Evolutionary conservation across 1,139 yeast genomes (phyloP).

Genomic region (Scheffersomyces insectosa): DNA sequence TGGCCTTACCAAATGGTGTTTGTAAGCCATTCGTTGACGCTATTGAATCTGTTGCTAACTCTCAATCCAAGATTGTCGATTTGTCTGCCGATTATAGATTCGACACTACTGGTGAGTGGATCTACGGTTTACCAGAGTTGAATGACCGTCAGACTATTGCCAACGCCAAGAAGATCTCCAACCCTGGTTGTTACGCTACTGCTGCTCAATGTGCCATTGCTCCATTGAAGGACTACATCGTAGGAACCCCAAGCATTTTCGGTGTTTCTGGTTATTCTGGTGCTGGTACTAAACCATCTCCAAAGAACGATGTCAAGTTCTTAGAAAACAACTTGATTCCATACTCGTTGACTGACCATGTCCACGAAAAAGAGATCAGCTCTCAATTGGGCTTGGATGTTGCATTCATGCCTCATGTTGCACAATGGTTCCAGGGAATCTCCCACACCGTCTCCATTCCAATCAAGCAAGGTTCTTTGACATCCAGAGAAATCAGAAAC

Average conservation of each 20-base stretch:
- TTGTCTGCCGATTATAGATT: constrained; percentile 95
- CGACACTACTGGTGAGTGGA: constrained; percentile 85
- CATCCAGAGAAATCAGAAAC: constrained; percentile 80
- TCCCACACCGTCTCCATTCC: constrained; percentile 91
- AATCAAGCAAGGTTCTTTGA: constrained; percentile 63
- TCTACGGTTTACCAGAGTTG: constrained; percentile 88
- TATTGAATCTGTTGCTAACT: constrained; percentile 63
- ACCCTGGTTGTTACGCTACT: constrained; percentile 99
- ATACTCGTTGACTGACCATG: constrained; percentile 92
- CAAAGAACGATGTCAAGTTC: constrained; percentile 80
- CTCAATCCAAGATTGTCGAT: constrained; percentile 79
- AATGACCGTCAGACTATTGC: constrained; percentile 66
- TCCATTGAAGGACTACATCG: constrained; percentile 66
- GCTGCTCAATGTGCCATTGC: constrained; percentile 94
- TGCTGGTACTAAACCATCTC: constrained; percentile 98
- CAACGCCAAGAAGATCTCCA: constrained; percentile 80
- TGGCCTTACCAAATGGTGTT: constrained; percentile 98
- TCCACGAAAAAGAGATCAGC: constrained; percentile 92
- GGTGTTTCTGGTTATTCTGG: constrained; percentile 99
- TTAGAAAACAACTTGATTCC: constrained; percentile 87
- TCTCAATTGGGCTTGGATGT: constrained; percentile 73
- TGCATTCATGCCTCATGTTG: constrained; percentile 95
- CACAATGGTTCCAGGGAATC: constrained; percentile 99
- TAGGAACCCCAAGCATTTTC: constrained; percentile 79
- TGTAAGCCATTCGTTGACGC: constrained; percentile 97